These are phyloP conservation scores for Chrysosporium queenslandicum DNA, from an alignment of 2,329 filamentous ascomycete genomes.

Conservation along the genomic window DNA sequence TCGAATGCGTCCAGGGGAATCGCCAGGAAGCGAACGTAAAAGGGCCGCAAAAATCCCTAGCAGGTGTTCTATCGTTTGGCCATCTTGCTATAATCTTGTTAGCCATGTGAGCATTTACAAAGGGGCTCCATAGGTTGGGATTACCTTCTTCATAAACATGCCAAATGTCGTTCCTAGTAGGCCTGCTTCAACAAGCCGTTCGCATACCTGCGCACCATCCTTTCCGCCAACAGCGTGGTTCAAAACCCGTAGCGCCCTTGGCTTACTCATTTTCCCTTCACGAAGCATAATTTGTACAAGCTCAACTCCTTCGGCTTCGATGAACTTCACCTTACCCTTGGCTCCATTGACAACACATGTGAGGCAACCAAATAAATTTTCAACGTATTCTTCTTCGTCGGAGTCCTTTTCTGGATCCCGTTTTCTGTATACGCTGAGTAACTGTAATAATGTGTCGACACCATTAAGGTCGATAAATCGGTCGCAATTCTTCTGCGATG, in stretches of 20 bases:
- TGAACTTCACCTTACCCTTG: constrained; percentile 66
- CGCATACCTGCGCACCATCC: constrained; percentile 55
- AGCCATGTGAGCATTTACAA: neutral
- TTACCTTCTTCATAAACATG: constrained; percentile 71
- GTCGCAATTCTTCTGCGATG: constrained; percentile 54
- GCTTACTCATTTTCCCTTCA: constrained; percentile 74
- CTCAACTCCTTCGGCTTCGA: constrained; percentile 86
- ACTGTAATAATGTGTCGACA: constrained; percentile 68
- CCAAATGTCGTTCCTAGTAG: constrained; percentile 79
- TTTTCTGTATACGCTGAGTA: constrained; percentile 74
- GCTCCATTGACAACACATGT: constrained; percentile 69
- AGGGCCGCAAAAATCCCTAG: constrained; percentile 76
- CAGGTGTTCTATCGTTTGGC: constrained; percentile 62
- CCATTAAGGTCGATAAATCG: constrained; percentile 58
- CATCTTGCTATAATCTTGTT: constrained; percentile 44
- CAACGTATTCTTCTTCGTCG: constrained; percentile 88
- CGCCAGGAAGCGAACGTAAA: constrained; percentile 65
- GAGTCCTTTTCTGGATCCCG: constrained; percentile 74
- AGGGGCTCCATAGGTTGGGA: neutral
- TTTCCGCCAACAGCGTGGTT: constrained; percentile 65
- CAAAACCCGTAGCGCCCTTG: constrained; percentile 65
- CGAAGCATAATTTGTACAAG: constrained; percentile 84
- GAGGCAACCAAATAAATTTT: constrained; percentile 82
- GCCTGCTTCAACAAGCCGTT: constrained; percentile 67
- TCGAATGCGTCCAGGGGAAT: constrained; percentile 69